Evolutionary conservation across 1,284 basidiomycete species (phyloP).

Genomic region (Sporisorium sorghi): DNA sequence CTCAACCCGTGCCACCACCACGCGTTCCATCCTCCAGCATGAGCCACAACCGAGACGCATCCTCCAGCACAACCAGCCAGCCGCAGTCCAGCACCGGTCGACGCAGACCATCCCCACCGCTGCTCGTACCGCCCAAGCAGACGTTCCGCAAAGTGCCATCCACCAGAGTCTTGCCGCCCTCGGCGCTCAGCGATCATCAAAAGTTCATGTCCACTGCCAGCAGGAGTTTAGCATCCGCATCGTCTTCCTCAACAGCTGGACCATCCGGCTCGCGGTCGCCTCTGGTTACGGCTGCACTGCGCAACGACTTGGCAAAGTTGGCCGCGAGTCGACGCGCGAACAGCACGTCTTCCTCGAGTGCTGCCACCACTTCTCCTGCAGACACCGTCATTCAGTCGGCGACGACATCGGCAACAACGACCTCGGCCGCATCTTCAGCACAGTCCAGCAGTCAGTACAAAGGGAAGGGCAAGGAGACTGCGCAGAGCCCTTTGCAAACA

Average conservation of each 20-base stretch:
- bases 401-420: slow-evolving; percentile 19
- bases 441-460: neutral
- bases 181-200: slow-evolving; percentile 47
- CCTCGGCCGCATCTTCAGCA: slow-evolving; percentile 11
- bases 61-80: slow-evolving; percentile 12
- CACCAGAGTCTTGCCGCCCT: slow-evolving; percentile 26
- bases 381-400: neutral
- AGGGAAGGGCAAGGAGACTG: slow-evolving; percentile 19
- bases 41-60: slow-evolving; percentile 13
- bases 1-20: slow-evolving; percentile 17
- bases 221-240: neutral
- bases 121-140: slow-evolving; percentile 42
- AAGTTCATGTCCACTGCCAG: slow-evolving; percentile 39
- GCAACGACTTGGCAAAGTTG: slow-evolving; percentile 29
- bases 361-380: slow-evolving; percentile 15
- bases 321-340: slow-evolving; percentile 24
- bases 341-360: slow-evolving; percentile 25
- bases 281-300: slow-evolving; percentile 7
- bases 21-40: slow-evolving; percentile 16
- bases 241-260: neutral
- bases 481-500: slow-evolving; percentile 9
- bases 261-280: slow-evolving; percentile 6
- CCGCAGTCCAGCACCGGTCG: slow-evolving; percentile 16
- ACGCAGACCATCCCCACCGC: slow-evolving; percentile 38
- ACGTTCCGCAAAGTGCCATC: slow-evolving; percentile 36